These are phyloP conservation scores for Thuja plicata DNA, from an alignment of 83 land plant species.

Conservation along the genomic window DNA sequence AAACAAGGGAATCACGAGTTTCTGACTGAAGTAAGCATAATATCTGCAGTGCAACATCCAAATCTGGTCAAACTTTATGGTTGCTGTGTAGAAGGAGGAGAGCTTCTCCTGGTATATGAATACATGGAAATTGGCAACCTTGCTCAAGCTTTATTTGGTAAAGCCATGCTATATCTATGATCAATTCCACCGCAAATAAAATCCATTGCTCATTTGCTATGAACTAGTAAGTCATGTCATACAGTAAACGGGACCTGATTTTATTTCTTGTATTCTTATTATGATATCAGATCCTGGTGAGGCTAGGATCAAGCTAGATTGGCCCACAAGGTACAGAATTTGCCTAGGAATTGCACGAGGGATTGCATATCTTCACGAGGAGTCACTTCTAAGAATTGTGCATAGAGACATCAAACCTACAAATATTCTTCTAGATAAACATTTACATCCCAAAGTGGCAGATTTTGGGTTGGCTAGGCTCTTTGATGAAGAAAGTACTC, in stretches of 20 bases:
- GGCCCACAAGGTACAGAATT: constrained; percentile 13
- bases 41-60: constrained; percentile 2
- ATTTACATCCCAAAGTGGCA: constrained; percentile 12
- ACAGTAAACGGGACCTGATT: background rate
- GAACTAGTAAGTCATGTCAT: background rate
- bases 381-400: constrained; percentile 9
- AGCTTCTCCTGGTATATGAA: background rate
- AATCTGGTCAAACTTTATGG: background rate
- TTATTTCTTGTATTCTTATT: background rate
- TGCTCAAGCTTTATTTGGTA: background rate
- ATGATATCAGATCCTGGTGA: background rate
- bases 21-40: background rate
- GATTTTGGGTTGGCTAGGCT: constrained; percentile 18
- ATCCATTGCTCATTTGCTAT: background rate
- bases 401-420: constrained; percentile 15
- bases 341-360: constrained; percentile 13
- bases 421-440: constrained; percentile 8
- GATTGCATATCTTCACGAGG: constrained; percentile 17
- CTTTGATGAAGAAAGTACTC: constrained; percentile 5
- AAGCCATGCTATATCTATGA: background rate
- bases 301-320: constrained; percentile 12
- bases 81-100: background rate
- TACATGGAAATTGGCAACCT: background rate
- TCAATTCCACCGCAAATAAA: background rate
- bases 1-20: background rate